Conservation (phyloP, 2,329 filamentous ascomycete species). For the Penicillium freii region DNA sequence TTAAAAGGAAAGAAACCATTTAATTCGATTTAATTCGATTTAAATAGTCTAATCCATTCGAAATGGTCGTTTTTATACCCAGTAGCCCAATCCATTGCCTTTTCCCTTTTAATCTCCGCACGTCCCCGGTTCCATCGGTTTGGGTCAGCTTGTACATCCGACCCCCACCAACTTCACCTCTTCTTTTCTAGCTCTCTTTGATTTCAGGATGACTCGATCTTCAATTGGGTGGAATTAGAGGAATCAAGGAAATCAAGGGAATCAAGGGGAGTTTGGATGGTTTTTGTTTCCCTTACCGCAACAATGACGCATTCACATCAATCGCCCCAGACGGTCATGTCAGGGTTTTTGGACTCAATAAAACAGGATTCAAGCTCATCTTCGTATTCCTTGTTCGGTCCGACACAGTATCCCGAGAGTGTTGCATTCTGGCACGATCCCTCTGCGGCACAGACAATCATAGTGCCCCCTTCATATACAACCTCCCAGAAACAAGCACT, state of each 20-base stretch:
- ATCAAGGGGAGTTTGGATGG: not conserved
- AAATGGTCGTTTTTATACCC: not conserved
- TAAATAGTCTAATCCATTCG: not conserved
- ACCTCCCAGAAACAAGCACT: slow-evolving; percentile 27
- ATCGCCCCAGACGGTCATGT: slow-evolving; percentile 31
- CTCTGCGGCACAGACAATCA: slow-evolving; percentile 21
- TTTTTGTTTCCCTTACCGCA: slow-evolving; percentile 2
- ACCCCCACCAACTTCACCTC: slow-evolving; percentile 16
- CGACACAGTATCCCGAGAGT: slow-evolving; percentile 42
- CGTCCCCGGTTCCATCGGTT: slow-evolving; percentile 24
- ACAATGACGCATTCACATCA: slow-evolving; percentile 34
- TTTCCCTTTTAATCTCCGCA: slow-evolving; percentile 24
- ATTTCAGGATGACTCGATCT: not conserved
- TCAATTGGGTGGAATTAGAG: not conserved
- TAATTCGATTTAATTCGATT: not conserved
- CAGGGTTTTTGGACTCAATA: slow-evolving; percentile 28
- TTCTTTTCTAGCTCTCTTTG: not conserved
- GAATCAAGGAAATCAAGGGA: not conserved
- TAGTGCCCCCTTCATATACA: slow-evolving; percentile 18
- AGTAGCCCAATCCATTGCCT: not conserved
- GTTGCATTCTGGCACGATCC: slow-evolving; percentile 46
- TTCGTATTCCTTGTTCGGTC: slow-evolving; percentile 36
- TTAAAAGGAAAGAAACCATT: not conserved
- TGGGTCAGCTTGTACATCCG: slow-evolving; percentile 12
- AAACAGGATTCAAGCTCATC: slow-evolving; percentile 29